These are phyloP conservation scores for Anastatica hierochuntica DNA, from an alignment of 345 rosid species.

Conservation along the genomic window DNA sequence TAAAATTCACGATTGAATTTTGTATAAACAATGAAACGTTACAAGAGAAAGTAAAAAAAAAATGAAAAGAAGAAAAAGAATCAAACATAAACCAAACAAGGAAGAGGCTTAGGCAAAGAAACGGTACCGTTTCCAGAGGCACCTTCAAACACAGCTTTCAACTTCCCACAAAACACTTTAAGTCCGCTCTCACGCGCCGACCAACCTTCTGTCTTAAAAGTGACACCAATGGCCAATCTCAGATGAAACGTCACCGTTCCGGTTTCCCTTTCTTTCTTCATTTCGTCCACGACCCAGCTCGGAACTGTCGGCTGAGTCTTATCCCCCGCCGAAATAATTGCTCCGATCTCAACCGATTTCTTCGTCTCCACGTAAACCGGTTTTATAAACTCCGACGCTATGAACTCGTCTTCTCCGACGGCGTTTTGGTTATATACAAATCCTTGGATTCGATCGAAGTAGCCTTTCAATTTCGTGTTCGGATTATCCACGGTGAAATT, in stretches of 20 bases:
- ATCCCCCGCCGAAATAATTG: conserved; percentile 18
- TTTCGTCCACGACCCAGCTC: conserved; percentile 24
- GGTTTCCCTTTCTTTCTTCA: conserved; percentile 27
- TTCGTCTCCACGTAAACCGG: conserved; percentile 25
- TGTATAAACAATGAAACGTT: too few relatives aligned
- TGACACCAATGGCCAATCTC: conserved; percentile 23
- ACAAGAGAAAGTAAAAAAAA: too few relatives aligned
- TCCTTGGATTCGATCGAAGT: conserved; percentile 24
- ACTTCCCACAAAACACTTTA: conserved; percentile 26
- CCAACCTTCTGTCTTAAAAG: conserved; percentile 27
- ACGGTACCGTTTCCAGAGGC: conserved; percentile 21
- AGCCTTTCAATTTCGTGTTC: conserved; percentile 29
- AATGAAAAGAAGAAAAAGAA: not conserved
- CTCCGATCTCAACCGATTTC: conserved; percentile 17
- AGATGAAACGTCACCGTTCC: conserved; percentile 29
- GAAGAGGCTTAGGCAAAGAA: conserved; percentile 21
- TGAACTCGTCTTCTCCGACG: conserved; percentile 16
- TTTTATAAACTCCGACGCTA: conserved; percentile 11
- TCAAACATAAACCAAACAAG: conserved; percentile 27
- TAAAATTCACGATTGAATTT: too few relatives aligned
- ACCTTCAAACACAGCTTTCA: conserved; percentile 23
- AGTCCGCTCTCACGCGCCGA: conserved; percentile 26
- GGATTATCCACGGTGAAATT: conserved; percentile 26
- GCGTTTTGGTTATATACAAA: conserved; percentile 10
- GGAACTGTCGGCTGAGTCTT: conserved; percentile 22